These are phyloP conservation scores for Trichosporon inkin DNA, from an alignment of 1,284 basidiomycete species.

Conservation along the genomic window DNA sequence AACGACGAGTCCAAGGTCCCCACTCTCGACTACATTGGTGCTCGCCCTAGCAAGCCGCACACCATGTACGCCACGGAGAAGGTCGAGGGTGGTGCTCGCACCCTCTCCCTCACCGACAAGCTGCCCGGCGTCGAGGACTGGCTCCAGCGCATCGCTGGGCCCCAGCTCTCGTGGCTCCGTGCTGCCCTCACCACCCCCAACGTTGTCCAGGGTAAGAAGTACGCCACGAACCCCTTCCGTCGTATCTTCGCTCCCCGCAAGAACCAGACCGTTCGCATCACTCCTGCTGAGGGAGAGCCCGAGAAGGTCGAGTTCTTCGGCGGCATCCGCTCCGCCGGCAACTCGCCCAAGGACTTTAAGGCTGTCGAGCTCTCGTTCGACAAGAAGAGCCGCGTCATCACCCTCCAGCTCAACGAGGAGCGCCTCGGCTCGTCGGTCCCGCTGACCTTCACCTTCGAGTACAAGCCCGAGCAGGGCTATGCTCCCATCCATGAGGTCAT, in stretches of 20 bases:
- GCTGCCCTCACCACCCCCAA: constrained; percentile 77
- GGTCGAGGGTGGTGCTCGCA: constrained; percentile 55
- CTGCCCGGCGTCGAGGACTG: constrained; percentile 66
- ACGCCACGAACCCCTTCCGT: constrained; percentile 84
- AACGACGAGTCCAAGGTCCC: constrained; percentile 78
- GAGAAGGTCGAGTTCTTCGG: constrained; percentile 65
- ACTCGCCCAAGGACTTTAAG: constrained; percentile 69
- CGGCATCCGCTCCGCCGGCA: constrained; percentile 72
- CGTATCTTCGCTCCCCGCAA: constrained; percentile 78
- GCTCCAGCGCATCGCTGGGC: constrained; percentile 80
- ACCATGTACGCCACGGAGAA: constrained; percentile 54
- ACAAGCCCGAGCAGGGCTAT: constrained; percentile 82
- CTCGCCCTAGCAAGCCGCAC: constrained; percentile 52
- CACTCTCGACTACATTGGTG: constrained; percentile 77
- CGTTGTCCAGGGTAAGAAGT: constrained; percentile 76
- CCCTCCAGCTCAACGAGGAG: constrained; percentile 79
- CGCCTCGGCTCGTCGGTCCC: constrained; percentile 72
- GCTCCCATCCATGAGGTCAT: constrained; percentile 91
- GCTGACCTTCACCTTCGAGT: constrained; percentile 74
- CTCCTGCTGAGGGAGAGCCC: constrained; percentile 49
- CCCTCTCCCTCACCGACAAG: constrained; percentile 58
- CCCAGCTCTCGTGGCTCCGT: constrained; percentile 75
- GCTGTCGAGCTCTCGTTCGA: constrained; percentile 72
- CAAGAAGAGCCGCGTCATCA: constrained; percentile 58
- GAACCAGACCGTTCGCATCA: constrained; percentile 70